Evolutionary conservation across 805 yeast genomes (phyloP).

Genomic region (Wickerhamiella occidentalis): DNA sequence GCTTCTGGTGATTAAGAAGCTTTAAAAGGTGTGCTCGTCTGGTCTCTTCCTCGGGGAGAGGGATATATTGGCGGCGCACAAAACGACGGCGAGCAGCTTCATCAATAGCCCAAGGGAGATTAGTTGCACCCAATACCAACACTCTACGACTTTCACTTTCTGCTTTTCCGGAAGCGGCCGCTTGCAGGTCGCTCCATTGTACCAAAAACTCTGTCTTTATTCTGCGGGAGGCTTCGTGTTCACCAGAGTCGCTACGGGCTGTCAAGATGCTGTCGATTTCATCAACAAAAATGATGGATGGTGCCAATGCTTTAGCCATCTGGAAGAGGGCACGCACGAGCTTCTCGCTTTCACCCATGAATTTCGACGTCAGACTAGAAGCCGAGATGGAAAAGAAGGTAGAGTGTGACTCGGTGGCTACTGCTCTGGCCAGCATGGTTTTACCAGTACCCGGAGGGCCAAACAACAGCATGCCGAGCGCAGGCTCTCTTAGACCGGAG

Average conservation of each 20-base stretch:
- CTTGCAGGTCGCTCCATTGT: conserved; percentile 87
- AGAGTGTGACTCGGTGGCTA: conserved; percentile 87
- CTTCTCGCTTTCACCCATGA: conserved; percentile 85
- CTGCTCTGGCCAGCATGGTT: conserved; percentile 93
- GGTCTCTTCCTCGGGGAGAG: conserved; percentile 81
- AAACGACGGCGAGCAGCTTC: conserved; percentile 94
- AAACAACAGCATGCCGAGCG: conserved; percentile 87
- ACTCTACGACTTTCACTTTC: conserved; percentile 51
- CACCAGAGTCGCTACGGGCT: conserved; percentile 61
- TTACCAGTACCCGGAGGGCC: conserved; percentile 99
- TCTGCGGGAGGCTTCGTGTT: conserved; percentile 78
- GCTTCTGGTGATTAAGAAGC: conserved; percentile 58
- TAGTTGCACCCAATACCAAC: conserved; percentile 85
- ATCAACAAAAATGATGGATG: conserved; percentile 88
- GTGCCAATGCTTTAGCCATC: conserved; percentile 74
- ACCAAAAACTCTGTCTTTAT: conserved; percentile 87
- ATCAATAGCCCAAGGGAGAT: conserved; percentile 90
- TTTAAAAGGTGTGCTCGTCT: conserved; percentile 57
- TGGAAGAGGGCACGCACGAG: conserved; percentile 78
- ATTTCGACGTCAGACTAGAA: conserved; percentile 73
- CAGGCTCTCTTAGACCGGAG: conserved; percentile 83
- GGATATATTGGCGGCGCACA: conserved; percentile 84
- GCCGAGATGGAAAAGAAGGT: conserved; percentile 89
- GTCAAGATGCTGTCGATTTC: conserved; percentile 88
- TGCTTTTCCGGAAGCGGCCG: conserved; percentile 71